Evolutionary conservation across 768 basidiomycete species (phyloP).

Genomic region (Russula lepida): DNA sequence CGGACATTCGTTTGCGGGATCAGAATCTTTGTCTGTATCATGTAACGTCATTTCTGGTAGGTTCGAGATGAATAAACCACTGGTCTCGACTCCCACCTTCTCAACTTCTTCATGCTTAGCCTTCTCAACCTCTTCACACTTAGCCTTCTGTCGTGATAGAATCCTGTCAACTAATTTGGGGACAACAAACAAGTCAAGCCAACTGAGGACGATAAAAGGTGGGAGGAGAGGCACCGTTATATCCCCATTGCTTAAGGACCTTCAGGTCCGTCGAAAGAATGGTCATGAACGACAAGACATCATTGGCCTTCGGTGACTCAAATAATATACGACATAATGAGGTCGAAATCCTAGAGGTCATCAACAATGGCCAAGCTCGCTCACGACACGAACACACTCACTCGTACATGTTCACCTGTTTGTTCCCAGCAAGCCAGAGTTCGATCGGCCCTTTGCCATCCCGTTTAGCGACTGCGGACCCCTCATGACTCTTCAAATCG

Average conservation of each 20-base stretch:
- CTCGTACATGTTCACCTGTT: conserved; percentile 88
- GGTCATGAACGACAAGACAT: conserved; percentile 84
- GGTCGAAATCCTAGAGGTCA: conserved; percentile 60
- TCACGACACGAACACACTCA: conserved; percentile 34
- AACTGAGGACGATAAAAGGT: conserved; percentile 9
- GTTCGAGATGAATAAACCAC: conserved; percentile 12
- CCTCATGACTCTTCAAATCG: conserved; percentile 49
- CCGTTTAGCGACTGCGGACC: conserved; percentile 61
- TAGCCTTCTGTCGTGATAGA: too few relatives aligned
- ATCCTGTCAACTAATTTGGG: conserved; percentile 62
- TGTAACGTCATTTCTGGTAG: not conserved
- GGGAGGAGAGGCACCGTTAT: conserved; percentile 52
- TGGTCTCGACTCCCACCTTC: conserved; percentile 26
- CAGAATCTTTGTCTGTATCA: conserved; percentile 1
- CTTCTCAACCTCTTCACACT: conserved; percentile 48
- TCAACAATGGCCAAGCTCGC: not conserved
- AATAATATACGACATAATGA: conserved; percentile 79
- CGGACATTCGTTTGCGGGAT: not conserved
- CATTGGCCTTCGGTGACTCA: conserved; percentile 70
- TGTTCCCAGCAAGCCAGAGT: conserved; percentile 67
- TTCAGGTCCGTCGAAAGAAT: conserved; percentile 89
- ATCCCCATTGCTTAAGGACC: conserved; percentile 73
- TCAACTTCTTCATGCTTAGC: conserved; percentile 52
- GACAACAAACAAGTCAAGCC: conserved; percentile 22
- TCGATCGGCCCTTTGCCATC: conserved; percentile 52